phyloP scores from a whole-genome alignment of 2,329 filamentous ascomycete genomes.

The Tolypocladium inflatum region DNA sequence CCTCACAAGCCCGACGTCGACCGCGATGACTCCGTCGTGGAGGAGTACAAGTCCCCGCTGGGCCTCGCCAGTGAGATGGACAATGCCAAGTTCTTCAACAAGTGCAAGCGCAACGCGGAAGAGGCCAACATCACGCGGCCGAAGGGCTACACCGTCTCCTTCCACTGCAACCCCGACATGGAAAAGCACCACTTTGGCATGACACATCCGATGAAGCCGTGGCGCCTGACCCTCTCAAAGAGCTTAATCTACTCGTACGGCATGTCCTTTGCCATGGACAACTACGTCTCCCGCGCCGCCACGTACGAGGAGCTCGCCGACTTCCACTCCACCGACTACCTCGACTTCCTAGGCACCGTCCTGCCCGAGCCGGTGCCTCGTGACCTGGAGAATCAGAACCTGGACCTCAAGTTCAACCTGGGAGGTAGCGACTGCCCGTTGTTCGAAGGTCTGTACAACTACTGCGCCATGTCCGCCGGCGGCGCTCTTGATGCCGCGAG shows the following conservation, averaged over 20 bases:
- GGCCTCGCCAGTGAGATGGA: constrained; percentile 42
- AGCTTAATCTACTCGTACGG: constrained; percentile 91
- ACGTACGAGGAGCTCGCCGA: constrained; percentile 78
- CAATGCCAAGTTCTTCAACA: constrained; percentile 46
- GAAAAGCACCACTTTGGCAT: constrained; percentile 96
- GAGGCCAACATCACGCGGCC: constrained; percentile 67
- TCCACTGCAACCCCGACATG: constrained; percentile 89
- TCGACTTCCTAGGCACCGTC: constrained; percentile 74
- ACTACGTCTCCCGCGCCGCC: constrained; percentile 75
- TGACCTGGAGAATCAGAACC: constrained; percentile 55
- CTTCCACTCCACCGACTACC: constrained; percentile 83
- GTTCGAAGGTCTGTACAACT: constrained; percentile 92
- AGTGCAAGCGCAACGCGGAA: constrained; percentile 46
- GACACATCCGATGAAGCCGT: constrained; percentile 98
- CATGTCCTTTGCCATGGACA: constrained; percentile 94
- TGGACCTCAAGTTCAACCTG: constrained; percentile 71
- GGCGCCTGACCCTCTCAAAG: constrained; percentile 91
- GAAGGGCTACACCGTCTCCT: constrained; percentile 84
- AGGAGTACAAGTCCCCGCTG: constrained; percentile 41
- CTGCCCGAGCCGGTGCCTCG: constrained; percentile 53
- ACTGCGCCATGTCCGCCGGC: constrained; percentile 88
- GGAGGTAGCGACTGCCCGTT: constrained; percentile 89
- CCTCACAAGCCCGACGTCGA: constrained; percentile 44
- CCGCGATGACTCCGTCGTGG: constrained; percentile 39
- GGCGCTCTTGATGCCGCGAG: constrained; percentile 84